A percentile compares a stretch with the other conserved stretches of the same genome.
These are phyloP conservation scores for Malus asiatica DNA, from an alignment of 306 rosid species.

Conservation along the genomic window DNA sequence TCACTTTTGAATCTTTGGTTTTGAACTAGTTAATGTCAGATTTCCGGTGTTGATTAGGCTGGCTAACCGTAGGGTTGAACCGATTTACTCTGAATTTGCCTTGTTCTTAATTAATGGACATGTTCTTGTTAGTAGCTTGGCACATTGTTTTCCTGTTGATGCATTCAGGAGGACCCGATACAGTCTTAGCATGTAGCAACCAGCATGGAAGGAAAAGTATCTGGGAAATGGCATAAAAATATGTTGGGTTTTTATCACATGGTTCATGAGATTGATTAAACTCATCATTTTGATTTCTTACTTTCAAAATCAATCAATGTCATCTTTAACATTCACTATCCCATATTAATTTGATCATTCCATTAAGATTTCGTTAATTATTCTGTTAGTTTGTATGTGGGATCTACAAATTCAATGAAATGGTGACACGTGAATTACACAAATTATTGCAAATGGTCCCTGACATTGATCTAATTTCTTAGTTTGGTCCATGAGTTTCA, in stretches of 20 bases:
- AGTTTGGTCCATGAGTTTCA: no score
- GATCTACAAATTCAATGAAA: no score
- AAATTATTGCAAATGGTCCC: no score
- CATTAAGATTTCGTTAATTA: no score
- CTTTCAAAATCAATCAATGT: no score
- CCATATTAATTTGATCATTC: no score
- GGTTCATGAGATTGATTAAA: no score
- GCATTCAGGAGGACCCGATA: background rate
- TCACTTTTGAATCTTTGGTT: background rate
- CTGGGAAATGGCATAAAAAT: background rate
- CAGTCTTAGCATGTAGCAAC: background rate
- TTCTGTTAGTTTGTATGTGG: no score
- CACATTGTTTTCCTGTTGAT: background rate
- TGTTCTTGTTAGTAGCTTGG: background rate
- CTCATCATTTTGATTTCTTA: no score
- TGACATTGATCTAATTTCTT: no score
- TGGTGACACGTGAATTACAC: no score
- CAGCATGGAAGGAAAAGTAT: background rate
- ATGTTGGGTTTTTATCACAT: background rate
- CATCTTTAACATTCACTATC: no score
- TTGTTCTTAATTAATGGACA: background rate
- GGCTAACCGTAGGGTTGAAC: background rate
- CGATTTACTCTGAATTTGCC: background rate
- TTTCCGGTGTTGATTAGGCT: background rate
- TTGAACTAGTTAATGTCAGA: constrained; percentile 11